These are phyloP conservation scores for Cyclotella distinguenda DNA, from an alignment of 108 stramenopile species.

Conservation along the genomic window DNA sequence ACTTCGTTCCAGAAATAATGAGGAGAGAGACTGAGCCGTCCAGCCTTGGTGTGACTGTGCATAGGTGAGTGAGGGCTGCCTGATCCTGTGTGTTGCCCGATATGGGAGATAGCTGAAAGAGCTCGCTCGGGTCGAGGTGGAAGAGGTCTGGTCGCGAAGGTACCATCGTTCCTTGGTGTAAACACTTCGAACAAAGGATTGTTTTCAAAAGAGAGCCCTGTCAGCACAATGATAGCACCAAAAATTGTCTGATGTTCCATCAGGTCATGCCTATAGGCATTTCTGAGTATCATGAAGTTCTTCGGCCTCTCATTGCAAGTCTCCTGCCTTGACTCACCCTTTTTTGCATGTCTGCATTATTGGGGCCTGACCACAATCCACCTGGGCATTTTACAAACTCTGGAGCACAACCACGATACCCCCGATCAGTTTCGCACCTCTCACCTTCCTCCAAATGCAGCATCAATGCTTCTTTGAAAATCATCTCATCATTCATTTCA, in stretches of 20 bases:
- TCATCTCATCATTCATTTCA: slow-evolving; percentile 21
- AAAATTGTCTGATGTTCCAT: slow-evolving; percentile 2
- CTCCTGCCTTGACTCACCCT: slow-evolving; percentile 20
- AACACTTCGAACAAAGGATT: slow-evolving; percentile 10
- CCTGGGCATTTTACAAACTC: slow-evolving; percentile 10
- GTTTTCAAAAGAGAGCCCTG: slow-evolving; percentile 1
- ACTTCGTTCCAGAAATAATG: no score
- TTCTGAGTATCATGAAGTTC: slow-evolving; percentile 3
- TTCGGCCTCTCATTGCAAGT: slow-evolving; percentile 36
- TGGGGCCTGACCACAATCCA: background rate
- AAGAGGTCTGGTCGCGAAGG: no score
- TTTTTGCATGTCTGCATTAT: background rate
- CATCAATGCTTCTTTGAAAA: slow-evolving; percentile 20
- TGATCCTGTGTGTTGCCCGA: no score
- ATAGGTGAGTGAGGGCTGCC: no score
- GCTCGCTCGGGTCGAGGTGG: no score
- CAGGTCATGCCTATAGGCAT: background rate
- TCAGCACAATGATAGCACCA: slow-evolving; percentile 7
- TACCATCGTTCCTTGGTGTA: no score
- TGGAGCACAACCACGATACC: slow-evolving; percentile 16
- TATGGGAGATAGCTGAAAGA: no score
- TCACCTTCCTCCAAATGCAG: slow-evolving; percentile 15
- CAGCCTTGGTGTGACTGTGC: no score
- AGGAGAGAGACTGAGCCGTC: no score
- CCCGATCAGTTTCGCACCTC: slow-evolving; percentile 26